A percentile compares a stretch with the other conserved stretches of the same genome.
Evolutionary conservation across 2,329 filamentous ascomycete species (phyloP).

Genomic region (Aspergillus quadrilineatus): DNA sequence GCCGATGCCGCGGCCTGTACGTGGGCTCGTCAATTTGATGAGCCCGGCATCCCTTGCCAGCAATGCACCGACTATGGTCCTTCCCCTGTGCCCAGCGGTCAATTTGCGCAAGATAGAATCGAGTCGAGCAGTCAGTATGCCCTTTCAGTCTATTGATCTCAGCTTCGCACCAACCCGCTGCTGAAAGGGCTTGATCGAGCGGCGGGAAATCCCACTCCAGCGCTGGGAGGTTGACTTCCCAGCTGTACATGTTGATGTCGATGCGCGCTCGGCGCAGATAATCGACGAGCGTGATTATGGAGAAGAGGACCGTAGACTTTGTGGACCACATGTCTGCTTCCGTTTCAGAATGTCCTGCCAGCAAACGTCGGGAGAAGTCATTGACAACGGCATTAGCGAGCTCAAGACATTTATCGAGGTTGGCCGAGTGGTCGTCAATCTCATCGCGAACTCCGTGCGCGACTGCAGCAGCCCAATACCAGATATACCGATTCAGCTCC

Average conservation of each 20-base stretch:
- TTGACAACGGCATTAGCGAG: background rate
- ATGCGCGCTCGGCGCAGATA: background rate
- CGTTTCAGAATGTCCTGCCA: background rate
- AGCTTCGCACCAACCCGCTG: background rate
- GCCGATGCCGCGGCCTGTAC: background rate
- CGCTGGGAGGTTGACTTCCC: background rate
- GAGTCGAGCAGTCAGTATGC: background rate
- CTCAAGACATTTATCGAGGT: background rate
- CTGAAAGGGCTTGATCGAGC: background rate
- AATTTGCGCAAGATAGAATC: background rate
- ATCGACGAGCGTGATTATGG: background rate
- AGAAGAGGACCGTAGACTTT: background rate
- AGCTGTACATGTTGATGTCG: background rate
- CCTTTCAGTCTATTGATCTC: background rate
- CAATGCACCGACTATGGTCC: background rate
- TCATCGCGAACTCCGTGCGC: background rate
- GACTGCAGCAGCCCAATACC: background rate
- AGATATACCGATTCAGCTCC: background rate
- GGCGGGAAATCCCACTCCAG: background rate
- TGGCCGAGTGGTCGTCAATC: background rate
- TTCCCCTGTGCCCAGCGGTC: background rate
- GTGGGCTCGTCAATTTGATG: background rate
- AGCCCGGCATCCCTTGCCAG: background rate
- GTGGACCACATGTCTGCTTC: background rate
- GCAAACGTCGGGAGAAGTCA: background rate